Evolutionary conservation across 345 rosid genomes (phyloP).

Genomic region (Hirschfeldia incana): DNA sequence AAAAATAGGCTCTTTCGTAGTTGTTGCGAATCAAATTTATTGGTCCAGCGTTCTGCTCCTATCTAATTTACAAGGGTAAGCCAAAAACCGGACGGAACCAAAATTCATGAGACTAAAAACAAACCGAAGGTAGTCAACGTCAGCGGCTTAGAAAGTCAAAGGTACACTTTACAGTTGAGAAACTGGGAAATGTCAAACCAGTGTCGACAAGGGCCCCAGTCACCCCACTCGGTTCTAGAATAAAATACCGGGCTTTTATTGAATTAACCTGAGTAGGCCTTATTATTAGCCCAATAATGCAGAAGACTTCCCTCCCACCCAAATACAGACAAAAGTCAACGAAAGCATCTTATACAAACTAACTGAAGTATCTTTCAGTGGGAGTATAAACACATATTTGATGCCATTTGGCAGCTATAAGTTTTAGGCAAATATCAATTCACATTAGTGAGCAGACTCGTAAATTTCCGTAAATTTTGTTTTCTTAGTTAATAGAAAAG

Average conservation of each 20-base stretch:
- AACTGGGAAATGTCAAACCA: conserved; percentile 16
- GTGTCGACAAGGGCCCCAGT: not conserved
- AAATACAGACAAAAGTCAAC: conserved; percentile 13
- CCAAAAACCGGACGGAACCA: not conserved
- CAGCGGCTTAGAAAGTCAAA: conserved; percentile 32
- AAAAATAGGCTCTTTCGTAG: not conserved
- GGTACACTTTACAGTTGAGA: not conserved
- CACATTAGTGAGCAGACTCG: not conserved
- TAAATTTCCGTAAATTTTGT: not conserved
- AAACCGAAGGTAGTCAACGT: conserved; percentile 24
- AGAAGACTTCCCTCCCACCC: not conserved
- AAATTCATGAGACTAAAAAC: not conserved
- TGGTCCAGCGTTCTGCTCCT: conserved; percentile 7
- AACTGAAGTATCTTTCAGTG: conserved; percentile 21
- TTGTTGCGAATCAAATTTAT: conserved; percentile 16
- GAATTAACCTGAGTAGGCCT: not conserved
- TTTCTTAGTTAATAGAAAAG: not conserved
- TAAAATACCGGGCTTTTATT: conserved; percentile 3
- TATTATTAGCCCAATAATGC: not conserved
- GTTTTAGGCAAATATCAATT: not conserved
- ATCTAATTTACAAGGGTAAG: not conserved
- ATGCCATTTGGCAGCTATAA: not conserved
- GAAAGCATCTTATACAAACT: conserved; percentile 25
- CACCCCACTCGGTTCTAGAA: not conserved
- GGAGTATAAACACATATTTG: conserved; percentile 5